phyloP scores from a whole-genome alignment of 169 alveolate genomes.

The Cryptosporidium xiaoi region DNA sequence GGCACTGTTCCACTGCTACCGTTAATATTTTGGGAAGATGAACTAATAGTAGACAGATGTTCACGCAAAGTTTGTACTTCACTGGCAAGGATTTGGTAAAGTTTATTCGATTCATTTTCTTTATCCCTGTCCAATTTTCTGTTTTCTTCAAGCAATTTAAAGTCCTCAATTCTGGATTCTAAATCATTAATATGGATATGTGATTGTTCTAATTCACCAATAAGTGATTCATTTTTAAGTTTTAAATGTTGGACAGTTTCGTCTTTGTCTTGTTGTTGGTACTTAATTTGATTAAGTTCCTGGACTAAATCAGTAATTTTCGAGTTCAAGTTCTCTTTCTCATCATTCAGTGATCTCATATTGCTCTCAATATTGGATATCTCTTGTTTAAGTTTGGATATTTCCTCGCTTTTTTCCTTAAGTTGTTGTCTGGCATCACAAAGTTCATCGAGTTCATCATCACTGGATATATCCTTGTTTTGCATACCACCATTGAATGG shows the following conservation, averaged over 20 bases:
- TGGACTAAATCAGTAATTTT: slow-evolving; percentile 39
- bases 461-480: background rate
- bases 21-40: background rate
- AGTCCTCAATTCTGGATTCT: slow-evolving; percentile 38
- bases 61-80: slow-evolving; percentile 43
- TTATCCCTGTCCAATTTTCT: slow-evolving; percentile 22
- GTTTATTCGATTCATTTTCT: slow-evolving; percentile 41
- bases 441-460: slow-evolving; percentile 63
- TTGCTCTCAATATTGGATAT: slow-evolving; percentile 3
- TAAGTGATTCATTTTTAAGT: slow-evolving; percentile 9
- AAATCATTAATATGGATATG: slow-evolving; percentile 52
- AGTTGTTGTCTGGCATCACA: slow-evolving; percentile 68
- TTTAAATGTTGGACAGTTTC: slow-evolving; percentile 70
- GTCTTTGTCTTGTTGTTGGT: slow-evolving; percentile 70
- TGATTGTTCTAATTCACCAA: slow-evolving; percentile 60
- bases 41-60: background rate
- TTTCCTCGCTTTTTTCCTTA: slow-evolving; percentile 59
- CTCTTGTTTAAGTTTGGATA: slow-evolving; percentile 55
- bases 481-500: slow-evolving; percentile 10
- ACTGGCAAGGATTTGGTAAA: slow-evolving; percentile 19
- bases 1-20: background rate
- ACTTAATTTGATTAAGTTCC: slow-evolving; percentile 32
- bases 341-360: slow-evolving; percentile 34
- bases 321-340: slow-evolving; percentile 46
- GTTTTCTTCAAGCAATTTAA: slow-evolving; percentile 7